phyloP scores from a whole-genome alignment of 2,329 filamentous ascomycete genomes.

The Penicillium sp. region DNA sequence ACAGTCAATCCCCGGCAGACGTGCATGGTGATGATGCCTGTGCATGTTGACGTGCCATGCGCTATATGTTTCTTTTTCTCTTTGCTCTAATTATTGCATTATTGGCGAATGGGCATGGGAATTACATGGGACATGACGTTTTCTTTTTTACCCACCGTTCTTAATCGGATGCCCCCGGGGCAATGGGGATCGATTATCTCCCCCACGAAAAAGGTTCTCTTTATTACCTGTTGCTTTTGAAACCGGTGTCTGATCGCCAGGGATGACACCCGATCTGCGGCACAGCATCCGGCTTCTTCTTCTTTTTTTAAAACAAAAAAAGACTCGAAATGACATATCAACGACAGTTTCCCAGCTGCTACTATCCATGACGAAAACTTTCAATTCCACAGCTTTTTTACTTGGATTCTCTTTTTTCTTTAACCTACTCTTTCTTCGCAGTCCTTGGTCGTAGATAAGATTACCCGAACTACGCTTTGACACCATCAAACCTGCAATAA shows the following conservation, averaged over 20 bases:
- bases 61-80: conserved; percentile 8
- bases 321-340: not conserved
- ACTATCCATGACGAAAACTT: not conserved
- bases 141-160: conserved; percentile 3
- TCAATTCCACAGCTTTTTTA: not conserved
- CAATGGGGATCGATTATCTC: conserved; percentile 2
- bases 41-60: conserved; percentile 20
- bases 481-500: not conserved
- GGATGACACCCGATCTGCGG: not conserved
- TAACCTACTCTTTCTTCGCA: too few relatives aligned
- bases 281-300: not conserved
- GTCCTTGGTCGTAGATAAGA: not conserved
- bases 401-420: not conserved
- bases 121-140: conserved; percentile 22
- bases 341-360: not conserved
- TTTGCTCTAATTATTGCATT: conserved; percentile 29
- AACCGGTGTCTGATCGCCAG: not conserved
- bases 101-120: conserved; percentile 29
- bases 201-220: conserved; percentile 19
- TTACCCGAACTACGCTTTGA: not conserved
- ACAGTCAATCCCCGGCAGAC: conserved; percentile 21
- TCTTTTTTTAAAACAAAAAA: not conserved
- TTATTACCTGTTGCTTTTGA: not conserved
- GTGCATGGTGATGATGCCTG: conserved; percentile 28
- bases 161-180: conserved; percentile 15